phyloP scores from a whole-genome alignment of 345 rosid genomes.

The Isatis tinctoria region DNA sequence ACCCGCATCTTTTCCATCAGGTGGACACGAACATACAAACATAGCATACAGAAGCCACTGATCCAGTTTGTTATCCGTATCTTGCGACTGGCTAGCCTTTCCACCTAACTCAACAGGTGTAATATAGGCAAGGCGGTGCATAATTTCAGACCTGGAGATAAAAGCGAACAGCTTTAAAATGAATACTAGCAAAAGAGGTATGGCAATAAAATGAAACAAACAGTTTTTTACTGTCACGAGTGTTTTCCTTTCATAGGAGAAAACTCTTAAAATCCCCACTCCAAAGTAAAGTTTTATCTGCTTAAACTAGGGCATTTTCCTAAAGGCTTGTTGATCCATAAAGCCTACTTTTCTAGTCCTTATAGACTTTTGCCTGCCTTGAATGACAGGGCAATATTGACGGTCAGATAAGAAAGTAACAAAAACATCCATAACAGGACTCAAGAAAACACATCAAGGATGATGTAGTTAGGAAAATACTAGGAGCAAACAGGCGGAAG shows the following conservation, averaged over 20 bases:
- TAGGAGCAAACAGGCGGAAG: not conserved
- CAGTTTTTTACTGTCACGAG: not conserved
- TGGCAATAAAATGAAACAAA: not conserved
- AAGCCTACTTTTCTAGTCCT: constrained; percentile 8
- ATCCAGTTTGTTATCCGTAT: constrained; percentile 87
- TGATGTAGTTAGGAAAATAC: not conserved
- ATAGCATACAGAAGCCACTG: constrained; percentile 97
- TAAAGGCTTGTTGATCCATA: not conserved
- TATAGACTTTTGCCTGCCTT: constrained; percentile 5
- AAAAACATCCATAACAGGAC: not conserved
- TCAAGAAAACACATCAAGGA: constrained; percentile 6
- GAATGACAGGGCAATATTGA: constrained; percentile 2
- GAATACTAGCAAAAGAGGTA: constrained; percentile 4
- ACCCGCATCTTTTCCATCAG: constrained; percentile 74
- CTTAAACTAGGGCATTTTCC: not conserved
- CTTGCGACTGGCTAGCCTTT: constrained; percentile 86
- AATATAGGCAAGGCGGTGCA: constrained; percentile 79
- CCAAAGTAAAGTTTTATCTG: not conserved
- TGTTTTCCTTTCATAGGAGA: constrained; percentile 2
- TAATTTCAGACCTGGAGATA: constrained; percentile 67
- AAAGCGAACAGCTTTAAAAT: not conserved
- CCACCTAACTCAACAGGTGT: constrained; percentile 95
- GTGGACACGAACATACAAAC: constrained; percentile 97
- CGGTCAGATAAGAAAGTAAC: not conserved
- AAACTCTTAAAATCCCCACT: not conserved